Evolutionary conservation across 805 yeast species (phyloP), one percentile per base, ranked within the genome.

Genomic region (Wickerhamomyces xylosicus): DNA sequence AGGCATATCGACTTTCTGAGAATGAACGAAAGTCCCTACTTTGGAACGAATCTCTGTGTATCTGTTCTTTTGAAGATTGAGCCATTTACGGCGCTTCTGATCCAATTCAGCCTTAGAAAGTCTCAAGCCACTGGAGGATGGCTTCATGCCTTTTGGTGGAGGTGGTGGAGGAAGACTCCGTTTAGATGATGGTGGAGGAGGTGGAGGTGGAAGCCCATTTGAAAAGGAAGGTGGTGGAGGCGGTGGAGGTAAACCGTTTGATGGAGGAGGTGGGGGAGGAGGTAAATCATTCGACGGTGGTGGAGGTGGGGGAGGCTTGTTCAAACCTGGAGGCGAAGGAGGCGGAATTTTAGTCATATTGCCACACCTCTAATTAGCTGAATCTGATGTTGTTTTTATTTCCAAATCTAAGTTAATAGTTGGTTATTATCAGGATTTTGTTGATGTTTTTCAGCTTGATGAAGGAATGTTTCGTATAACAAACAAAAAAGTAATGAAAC

Each of bases 1-100:
- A 1, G 97, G 96, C 87, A 89, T 81, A 47, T 85, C 87, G 2
- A 77, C 70, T 52, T 84, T 84, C 10, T 69, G 70, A 0, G 82
- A 69, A 36, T 71, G 76, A 10, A 77, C 75, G 34, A 64, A 62
- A 13, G 79, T 69, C 28, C 73, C 65, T 27, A 40, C 47, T 40
- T 52, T 53, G 10, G 50, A 44, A 27, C 51, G 45, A 36, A 48
- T 32, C 19, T 62, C 65, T 16, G 66, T 59, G 54, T 69, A 80
- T 42, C 83, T 61, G 33, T 54, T 57, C 52, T 80, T 82, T 48
- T 83, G 95, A 2, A 72, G 35, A 39, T 67, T 72, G 9, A 69
- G 62, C 94, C 92, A 84, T 47, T 69, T 66, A 41, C 66, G 61
- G 43, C 73, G 70, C 39, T 74, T 63, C 19, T 58, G 53, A 21